Evolutionary conservation across 2,329 filamentous ascomycete genomes (phyloP), one percentile per base, ranked within the genome.

Genomic region (Colletotrichum sp.): DNA sequence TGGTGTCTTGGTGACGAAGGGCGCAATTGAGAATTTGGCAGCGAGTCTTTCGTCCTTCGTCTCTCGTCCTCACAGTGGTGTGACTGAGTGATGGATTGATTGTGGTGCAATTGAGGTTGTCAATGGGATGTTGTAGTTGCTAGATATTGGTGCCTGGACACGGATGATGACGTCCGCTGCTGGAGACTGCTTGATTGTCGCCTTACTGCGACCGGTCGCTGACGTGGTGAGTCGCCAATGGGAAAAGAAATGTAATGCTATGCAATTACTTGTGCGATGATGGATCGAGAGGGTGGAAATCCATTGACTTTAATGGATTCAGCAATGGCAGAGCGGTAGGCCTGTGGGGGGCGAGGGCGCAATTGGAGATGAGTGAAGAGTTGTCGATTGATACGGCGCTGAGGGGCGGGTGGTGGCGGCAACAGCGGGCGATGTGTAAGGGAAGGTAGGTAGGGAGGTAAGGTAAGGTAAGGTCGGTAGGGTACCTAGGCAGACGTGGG

Each of bases 81-180:
- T 59, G 32, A 64, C 44, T 69, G 39, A 62, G 36, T 18, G 55
- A 72, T 55, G 28, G 21, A 49, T 68, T 67, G 52, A 67, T 26
- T 64, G 76, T 69, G 72, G 44, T 72, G 57, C 32, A 60, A 59
- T 32, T 57, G 18, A 44, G n/a, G 39, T 36, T 63, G 67, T 74
- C 44, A 72, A 72, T 76, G 72, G 73, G 69, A n/a, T 59, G 44
- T 66, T 49, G 59, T 62, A 8, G 28, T 62, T 62, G 52, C 12
- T 24, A 57, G 39, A 24, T 69, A 49, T 59, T n/a, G 39, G 70
- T 69, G n/a, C 49, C 64, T 64, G 44, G 44, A 21, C 44, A 64
- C 65, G 26, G 74, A 32, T 30, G 59, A 74, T 76, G 74, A 76
- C 74, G 74, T 73, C 63, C 59, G 36, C 62, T 66, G 52, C 52